phyloP scores from a whole-genome alignment of 2,329 filamentous ascomycete genomes.

The Neopestalotiopsis sp. region DNA sequence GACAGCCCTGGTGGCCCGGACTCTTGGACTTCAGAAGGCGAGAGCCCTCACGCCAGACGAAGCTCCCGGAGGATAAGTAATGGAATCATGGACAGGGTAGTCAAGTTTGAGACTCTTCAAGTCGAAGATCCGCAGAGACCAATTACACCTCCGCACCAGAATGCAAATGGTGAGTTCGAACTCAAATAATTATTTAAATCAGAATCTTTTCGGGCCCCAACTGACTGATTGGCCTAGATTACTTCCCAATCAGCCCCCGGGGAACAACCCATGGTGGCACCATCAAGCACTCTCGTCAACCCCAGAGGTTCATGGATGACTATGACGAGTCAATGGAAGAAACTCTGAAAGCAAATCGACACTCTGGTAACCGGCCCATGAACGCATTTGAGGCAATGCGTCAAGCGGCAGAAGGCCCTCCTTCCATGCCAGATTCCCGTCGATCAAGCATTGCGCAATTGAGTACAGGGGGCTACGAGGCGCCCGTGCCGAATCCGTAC shows the following conservation, averaged over 20 bases:
- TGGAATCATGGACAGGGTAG: constrained; percentile 64
- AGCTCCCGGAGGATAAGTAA: constrained; percentile 60
- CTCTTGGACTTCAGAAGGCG: constrained; percentile 58
- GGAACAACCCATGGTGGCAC: constrained; percentile 62
- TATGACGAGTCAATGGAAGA: constrained; percentile 72
- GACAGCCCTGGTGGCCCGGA: constrained; percentile 48
- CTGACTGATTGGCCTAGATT: constrained; percentile 48
- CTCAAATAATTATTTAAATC: neutral
- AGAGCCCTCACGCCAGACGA: constrained; percentile 47
- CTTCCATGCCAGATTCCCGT: constrained; percentile 60
- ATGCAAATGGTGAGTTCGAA: constrained; percentile 58
- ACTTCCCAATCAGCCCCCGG: constrained; percentile 70
- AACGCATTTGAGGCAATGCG: constrained; percentile 65
- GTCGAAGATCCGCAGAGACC: constrained; percentile 55
- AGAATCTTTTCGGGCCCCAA: no score
- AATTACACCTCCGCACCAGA: constrained; percentile 66
- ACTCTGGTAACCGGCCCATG: constrained; percentile 47
- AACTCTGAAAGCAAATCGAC: constrained; percentile 62
- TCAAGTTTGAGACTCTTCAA: constrained; percentile 62
- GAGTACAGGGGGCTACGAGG: constrained; percentile 39
- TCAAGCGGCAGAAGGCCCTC: constrained; percentile 56
- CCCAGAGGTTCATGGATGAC: constrained; percentile 60
- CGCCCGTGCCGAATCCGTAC: constrained; percentile 61
- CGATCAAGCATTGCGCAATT: constrained; percentile 52
- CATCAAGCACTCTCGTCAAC: constrained; percentile 46